Evolutionary conservation across 495 filamentous ascomycete genomes (phyloP), one percentile per base, ranked within the genome.

Genomic region (Aspergillus heteromorphus): DNA sequence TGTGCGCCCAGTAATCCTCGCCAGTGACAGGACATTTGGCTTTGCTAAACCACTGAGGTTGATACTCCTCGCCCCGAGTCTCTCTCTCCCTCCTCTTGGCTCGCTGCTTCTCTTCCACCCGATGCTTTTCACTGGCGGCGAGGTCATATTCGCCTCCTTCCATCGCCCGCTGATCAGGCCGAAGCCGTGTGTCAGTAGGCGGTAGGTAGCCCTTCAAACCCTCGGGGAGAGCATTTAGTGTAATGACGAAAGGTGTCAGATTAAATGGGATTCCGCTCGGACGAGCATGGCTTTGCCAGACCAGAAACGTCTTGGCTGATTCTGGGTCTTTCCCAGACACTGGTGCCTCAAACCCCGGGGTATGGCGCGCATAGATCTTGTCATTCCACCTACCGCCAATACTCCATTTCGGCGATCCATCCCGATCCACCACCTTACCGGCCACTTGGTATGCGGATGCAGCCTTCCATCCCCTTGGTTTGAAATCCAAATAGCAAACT

Each of bases 81-180:
- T 97, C 92, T 19, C 91, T 73, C 57, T 80, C 79, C 57, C 88
- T 71, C 49, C 92, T 72, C 66, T 83, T 85, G 34, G 85, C 86
- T 51, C 93, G 75, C 77, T 98, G 93, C 59, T 86, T 93, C 77
- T 97, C 91, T 72, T 98, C 93, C 0, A 98, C 81, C 9, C 95
- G 80, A 63, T 95, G 92, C 79, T 98, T 98, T 78, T 98, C 93
- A 18, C 77, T 79, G 0, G 93, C 95, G 9, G 93, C 93, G 43
- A 95, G 73, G 61, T 96, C 91, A 62, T 98, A 98, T 67, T 91
- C 83, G 8, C 95, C 93, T 50, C 96, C 91, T 67, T 98, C 93
- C 93, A 98, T 98, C 0, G 93, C 93, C n/a, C 95, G 80, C 73
- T 98, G 93, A 66, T 98, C 93, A 0, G 93, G 95, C 16, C 93